Conservation (phyloP, 306 rosid species). For the Dalbergia cochinchinensis region DNA sequence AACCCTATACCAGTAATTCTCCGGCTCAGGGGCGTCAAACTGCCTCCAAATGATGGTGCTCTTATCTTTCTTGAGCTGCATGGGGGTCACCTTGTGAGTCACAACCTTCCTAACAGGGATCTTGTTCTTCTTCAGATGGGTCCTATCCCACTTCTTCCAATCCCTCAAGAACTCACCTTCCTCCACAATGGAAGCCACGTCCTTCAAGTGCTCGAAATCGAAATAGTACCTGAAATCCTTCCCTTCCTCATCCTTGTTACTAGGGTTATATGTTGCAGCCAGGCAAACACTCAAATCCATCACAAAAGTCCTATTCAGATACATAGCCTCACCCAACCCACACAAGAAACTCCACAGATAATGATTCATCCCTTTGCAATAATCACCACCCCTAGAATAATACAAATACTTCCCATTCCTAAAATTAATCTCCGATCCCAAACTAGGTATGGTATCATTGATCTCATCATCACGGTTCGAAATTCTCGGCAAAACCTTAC, state of each 20-base stretch:
- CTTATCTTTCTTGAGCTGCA: constrained; percentile 88
- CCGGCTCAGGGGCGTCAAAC: constrained; percentile 91
- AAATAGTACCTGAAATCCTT: constrained; percentile 94
- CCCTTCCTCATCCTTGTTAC: constrained; percentile 84
- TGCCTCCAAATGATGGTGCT: constrained; percentile 81
- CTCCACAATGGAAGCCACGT: constrained; percentile 81
- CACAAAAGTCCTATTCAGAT: constrained; percentile 90
- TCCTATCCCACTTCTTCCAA: constrained; percentile 90
- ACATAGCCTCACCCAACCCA: constrained; percentile 97
- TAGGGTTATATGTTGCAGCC: constrained; percentile 72
- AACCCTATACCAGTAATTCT: constrained; percentile 97
- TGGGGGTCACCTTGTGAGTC: constrained; percentile 76
- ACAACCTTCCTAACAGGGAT: constrained; percentile 77
- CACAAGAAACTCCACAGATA: constrained; percentile 97
- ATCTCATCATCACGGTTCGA: constrained; percentile 76
- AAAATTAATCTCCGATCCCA: constrained; percentile 80
- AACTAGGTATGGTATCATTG: constrained; percentile 85
- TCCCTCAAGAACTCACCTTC: constrained; percentile 85
- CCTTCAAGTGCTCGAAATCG: constrained; percentile 98
- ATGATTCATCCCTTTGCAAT: constrained; percentile 98
- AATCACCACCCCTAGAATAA: constrained; percentile 95
- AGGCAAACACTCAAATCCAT: constrained; percentile 94
- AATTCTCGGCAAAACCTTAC: constrained; percentile 5
- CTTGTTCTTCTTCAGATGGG: constrained; percentile 66
- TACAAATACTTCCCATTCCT: constrained; percentile 93